Evolutionary conservation across 192 early-diverging fungal genomes (phyloP).

Genomic region (Podila epicladia): DNA sequence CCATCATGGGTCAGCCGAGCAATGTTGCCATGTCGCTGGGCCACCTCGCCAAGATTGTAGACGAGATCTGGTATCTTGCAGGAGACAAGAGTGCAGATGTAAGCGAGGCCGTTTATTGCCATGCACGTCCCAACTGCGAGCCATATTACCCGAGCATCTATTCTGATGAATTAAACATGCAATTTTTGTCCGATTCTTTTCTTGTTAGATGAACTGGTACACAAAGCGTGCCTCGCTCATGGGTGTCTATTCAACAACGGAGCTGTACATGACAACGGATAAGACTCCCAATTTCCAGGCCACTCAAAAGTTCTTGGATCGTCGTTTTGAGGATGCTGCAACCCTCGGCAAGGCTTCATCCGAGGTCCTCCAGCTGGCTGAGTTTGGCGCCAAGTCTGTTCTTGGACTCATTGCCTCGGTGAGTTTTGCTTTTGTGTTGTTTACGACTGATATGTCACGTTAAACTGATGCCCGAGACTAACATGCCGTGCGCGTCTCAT

Average conservation of each 20-base stretch:
- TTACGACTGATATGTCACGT: neutral
- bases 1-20: slow-evolving; percentile 82
- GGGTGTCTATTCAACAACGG: slow-evolving; percentile 86
- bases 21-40: slow-evolving; percentile 75
- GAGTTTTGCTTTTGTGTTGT: slow-evolving; percentile 24
- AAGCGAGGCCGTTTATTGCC: slow-evolving; percentile 13
- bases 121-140: no score
- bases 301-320: slow-evolving; percentile 84
- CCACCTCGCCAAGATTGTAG: slow-evolving; percentile 76
- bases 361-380: slow-evolving; percentile 49
- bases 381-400: slow-evolving; percentile 57
- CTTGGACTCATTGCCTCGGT: slow-evolving; percentile 57
- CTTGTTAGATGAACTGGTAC: slow-evolving; percentile 87
- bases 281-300: slow-evolving; percentile 74
- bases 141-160: no score
- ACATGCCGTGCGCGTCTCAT: neutral
- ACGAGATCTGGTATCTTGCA: slow-evolving; percentile 90
- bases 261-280: slow-evolving; percentile 95
- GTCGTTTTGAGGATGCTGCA: slow-evolving; percentile 77
- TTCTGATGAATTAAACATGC: neutral
- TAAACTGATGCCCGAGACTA: neutral
- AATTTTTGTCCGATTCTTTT: neutral
- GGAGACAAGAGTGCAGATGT: slow-evolving; percentile 86
- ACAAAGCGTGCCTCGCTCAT: slow-evolving; percentile 83
- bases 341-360: slow-evolving; percentile 59